Conservation (phyloP, 176 grass and related monocot genomes). For the Aechmea fasciata region DNA sequence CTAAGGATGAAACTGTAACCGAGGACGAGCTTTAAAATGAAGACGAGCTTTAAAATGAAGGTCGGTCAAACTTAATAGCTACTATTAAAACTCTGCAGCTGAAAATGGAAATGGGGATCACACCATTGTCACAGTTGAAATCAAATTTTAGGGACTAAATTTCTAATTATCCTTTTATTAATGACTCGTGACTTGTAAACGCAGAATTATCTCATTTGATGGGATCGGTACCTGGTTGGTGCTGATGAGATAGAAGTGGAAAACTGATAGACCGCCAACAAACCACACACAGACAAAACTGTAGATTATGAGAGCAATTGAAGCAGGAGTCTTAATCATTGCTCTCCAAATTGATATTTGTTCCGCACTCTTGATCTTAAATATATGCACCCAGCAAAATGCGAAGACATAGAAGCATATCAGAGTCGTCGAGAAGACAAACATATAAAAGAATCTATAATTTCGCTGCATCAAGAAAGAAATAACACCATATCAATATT, state of each 20-base stretch:
- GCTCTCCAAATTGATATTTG: constrained; percentile 58
- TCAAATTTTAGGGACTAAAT: too few species aligned
- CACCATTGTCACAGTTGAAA: too few species aligned
- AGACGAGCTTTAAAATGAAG: too few species aligned
- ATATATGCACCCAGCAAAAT: constrained; percentile 82
- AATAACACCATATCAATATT: background rate
- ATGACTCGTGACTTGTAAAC: background rate
- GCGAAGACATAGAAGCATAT: constrained; percentile 83
- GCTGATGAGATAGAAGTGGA: constrained; percentile 92
- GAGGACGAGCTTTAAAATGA: too few species aligned
- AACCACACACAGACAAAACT: constrained; percentile 91
- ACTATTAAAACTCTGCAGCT: too few species aligned
- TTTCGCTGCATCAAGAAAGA: constrained; percentile 56
- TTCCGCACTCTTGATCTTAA: constrained; percentile 81
- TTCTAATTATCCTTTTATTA: background rate
- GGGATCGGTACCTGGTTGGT: constrained; percentile 64
- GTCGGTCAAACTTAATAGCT: too few species aligned
- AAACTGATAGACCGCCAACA: constrained; percentile 81
- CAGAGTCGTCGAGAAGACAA: constrained; percentile 81
- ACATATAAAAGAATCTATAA: constrained; percentile 98
- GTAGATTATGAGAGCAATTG: constrained; percentile 80
- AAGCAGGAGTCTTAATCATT: constrained; percentile 77
- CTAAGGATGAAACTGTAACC: too few species aligned
- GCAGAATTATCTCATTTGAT: constrained; percentile 6
- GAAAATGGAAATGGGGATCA: too few species aligned